phyloP scores from a whole-genome alignment of 2,329 filamentous ascomycete genomes.

The Sarocladium brachiariae region DNA sequence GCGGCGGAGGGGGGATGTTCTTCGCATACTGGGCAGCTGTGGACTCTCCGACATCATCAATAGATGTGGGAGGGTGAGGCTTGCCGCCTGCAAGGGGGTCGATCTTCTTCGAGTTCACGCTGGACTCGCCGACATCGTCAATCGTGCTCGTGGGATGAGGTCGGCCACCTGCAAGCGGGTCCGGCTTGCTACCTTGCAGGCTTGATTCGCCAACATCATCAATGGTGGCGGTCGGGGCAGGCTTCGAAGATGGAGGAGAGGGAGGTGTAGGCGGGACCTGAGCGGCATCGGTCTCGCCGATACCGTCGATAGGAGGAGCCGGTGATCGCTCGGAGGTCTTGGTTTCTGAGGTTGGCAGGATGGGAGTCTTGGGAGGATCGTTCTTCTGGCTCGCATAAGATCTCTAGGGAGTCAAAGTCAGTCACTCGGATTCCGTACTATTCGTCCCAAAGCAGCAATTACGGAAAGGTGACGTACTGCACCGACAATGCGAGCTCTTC shows the following conservation, averaged over 20 bases:
- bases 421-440: constrained; percentile 33
- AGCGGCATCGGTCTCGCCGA: constrained; percentile 30
- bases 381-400: constrained; percentile 50
- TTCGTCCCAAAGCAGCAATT: too few relatives aligned
- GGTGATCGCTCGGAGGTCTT: constrained; percentile 39
- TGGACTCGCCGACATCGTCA: constrained; percentile 16
- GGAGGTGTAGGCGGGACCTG: constrained; percentile 34
- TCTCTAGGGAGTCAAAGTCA: constrained; percentile 35
- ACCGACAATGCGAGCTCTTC: constrained; percentile 24
- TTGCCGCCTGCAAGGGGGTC: constrained; percentile 12
- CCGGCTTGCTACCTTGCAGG: constrained; percentile 11
- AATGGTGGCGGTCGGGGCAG: constrained; percentile 15
- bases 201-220: constrained; percentile 15
- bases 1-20: constrained; percentile 22
- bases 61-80: constrained; percentile 23
- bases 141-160: constrained; percentile 13
- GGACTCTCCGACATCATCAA: constrained; percentile 17
- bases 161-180: constrained; percentile 12
- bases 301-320: constrained; percentile 28
- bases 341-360: constrained; percentile 49
- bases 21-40: not conserved
- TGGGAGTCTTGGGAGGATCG: constrained; percentile 35
- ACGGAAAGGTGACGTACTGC: constrained; percentile 27
- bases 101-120: constrained; percentile 11
- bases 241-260: constrained; percentile 22